Evolutionary conservation across 1,139 yeast genomes (phyloP).

Genomic region (Candida sojae): DNA sequence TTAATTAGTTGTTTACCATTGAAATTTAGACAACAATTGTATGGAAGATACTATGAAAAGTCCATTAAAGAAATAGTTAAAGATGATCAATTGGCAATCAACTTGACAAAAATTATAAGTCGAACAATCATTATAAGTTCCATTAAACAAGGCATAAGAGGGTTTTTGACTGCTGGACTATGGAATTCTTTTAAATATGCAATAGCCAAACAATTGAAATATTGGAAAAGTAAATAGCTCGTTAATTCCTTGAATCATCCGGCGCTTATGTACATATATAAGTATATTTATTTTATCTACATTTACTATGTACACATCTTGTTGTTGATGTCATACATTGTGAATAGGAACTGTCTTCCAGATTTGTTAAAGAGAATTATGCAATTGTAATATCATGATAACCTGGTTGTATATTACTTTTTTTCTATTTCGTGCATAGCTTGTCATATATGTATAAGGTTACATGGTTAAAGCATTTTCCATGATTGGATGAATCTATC

Average conservation of each 20-base stretch:
- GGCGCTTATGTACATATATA: background rate
- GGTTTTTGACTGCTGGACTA: slow-evolving; percentile 84
- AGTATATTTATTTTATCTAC: background rate
- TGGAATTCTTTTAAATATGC: slow-evolving; percentile 74
- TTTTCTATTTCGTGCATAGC: too few relatives aligned
- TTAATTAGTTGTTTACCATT: slow-evolving; percentile 49
- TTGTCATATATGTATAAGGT: too few relatives aligned
- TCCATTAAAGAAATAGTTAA: slow-evolving; percentile 24
- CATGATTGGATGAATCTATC: too few relatives aligned
- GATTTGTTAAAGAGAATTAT: too few relatives aligned
- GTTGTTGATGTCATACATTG: too few relatives aligned
- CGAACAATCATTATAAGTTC: slow-evolving; percentile 71
- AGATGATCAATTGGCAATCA: slow-evolving; percentile 29
- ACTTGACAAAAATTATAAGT: slow-evolving; percentile 49
- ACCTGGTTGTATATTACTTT: too few relatives aligned
- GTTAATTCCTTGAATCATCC: too few relatives aligned
- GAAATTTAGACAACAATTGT: slow-evolving; percentile 50
- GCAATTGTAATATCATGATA: too few relatives aligned
- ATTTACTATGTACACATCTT: too few relatives aligned
- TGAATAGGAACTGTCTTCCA: too few relatives aligned
- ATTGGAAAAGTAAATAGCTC: slow-evolving; percentile 21
- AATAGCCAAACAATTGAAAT: slow-evolving; percentile 60
- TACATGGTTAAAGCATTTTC: too few relatives aligned
- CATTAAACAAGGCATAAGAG: slow-evolving; percentile 74
- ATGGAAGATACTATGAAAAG: slow-evolving; percentile 38